A percentile compares a stretch with the other conserved stretches of the same genome.
phyloP scores from a whole-genome alignment of 768 basidiomycete species.

The Tricholoma bakamatsutake region DNA sequence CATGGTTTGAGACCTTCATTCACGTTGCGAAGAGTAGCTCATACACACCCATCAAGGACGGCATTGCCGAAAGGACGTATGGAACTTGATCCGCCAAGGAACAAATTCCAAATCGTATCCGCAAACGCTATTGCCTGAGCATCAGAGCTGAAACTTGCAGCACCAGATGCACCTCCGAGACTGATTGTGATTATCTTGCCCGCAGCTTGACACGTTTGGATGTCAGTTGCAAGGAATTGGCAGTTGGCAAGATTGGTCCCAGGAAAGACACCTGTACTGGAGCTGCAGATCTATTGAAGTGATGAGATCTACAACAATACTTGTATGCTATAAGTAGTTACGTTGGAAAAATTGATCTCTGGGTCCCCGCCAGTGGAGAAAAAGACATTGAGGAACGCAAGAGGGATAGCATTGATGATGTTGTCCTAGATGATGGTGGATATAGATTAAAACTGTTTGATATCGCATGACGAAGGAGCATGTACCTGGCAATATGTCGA shows the following conservation, averaged over 20 bases:
- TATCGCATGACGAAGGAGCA: background rate
- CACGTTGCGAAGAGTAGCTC: background rate
- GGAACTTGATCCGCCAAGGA: slow-evolving; percentile 53
- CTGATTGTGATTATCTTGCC: slow-evolving; percentile 47
- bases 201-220: slow-evolving; percentile 51
- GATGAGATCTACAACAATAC: background rate
- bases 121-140: slow-evolving; percentile 47
- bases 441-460: background rate
- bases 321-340: slow-evolving; percentile 13
- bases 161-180: slow-evolving; percentile 49
- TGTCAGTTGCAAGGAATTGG: slow-evolving; percentile 46
- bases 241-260: slow-evolving; percentile 58
- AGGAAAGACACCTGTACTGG: slow-evolving; percentile 37
- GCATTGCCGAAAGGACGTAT: slow-evolving; percentile 60
- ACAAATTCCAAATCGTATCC: slow-evolving; percentile 59
- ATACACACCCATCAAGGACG: slow-evolving; percentile 52
- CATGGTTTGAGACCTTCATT: background rate
- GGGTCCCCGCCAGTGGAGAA: slow-evolving; percentile 54
- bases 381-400: slow-evolving; percentile 59
- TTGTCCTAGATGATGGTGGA: slow-evolving; percentile 35
- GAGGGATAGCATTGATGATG: slow-evolving; percentile 50
- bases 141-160: slow-evolving; percentile 45
- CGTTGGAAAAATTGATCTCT: slow-evolving; percentile 57
- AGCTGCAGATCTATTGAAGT: slow-evolving; percentile 43
- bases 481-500: slow-evolving; percentile 47